phyloP scores from a whole-genome alignment of 148 eudicot species.

The Selenicereus undatus region DNA sequence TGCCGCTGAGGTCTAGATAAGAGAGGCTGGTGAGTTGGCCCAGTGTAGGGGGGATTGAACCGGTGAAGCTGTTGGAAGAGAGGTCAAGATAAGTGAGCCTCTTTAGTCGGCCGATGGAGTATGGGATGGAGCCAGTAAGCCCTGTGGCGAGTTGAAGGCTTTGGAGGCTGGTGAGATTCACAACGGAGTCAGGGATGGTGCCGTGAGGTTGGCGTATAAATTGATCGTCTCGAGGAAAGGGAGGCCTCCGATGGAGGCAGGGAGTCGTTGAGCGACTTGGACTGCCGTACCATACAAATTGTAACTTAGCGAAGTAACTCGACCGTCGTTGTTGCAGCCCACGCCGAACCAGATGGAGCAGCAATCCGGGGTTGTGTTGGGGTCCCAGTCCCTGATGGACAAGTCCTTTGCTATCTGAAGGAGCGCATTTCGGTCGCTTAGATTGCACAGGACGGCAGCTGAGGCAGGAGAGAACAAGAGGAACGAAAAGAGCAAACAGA shows the following conservation, averaged over 20 bases:
- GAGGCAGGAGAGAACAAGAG: not conserved
- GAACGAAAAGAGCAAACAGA: not conserved
- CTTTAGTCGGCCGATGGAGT: not conserved
- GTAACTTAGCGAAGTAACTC: not conserved
- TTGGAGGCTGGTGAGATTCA: not conserved
- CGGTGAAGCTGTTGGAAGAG: not conserved
- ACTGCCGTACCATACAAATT: not conserved
- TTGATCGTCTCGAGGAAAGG: not conserved
- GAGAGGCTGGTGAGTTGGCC: not conserved
- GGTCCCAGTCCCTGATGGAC: not conserved
- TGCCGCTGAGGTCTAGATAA: not conserved
- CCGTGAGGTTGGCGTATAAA: not conserved
- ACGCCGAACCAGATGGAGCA: not conserved
- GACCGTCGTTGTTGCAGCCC: not conserved
- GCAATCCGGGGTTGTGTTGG: not conserved
- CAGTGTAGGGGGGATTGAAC: not conserved
- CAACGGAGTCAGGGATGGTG: not conserved
- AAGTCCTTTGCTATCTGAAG: not conserved
- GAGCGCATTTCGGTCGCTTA: not conserved
- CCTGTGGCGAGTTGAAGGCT: not conserved
- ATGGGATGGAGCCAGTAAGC: not conserved
- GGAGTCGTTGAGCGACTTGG: not conserved
- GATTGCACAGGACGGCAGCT: not conserved
- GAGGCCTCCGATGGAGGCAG: not conserved
- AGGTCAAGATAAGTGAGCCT: not conserved